Evolutionary conservation across 352 stramenopile genomes (phyloP), one percentile per base, ranked within the genome.

Genomic region (Globisporangium ultimum): DNA sequence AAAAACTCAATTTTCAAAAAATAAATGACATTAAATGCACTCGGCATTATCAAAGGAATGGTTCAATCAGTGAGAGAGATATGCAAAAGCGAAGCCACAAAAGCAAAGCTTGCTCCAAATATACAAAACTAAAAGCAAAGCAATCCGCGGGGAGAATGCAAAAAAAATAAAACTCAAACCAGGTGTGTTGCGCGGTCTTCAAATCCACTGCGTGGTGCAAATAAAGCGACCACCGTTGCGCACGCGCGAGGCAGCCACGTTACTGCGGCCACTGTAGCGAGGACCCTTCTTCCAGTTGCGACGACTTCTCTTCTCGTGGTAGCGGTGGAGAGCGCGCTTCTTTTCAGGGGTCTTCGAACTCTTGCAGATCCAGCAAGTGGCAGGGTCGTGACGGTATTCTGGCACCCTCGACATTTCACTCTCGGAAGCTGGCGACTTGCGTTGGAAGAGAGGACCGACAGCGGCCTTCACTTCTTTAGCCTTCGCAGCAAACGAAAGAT

Each of bases 361-460:
- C 76, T 93, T 92, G 80, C 85, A 94, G 59, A 94, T 90, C 85
- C 85, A 94, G 80, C 85, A 94, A 56, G 77, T 86, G 58, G 73
- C 67, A 14, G 83, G 63, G 67, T 93, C 74, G 66, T 94, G 85
- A 22, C 73, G 60, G 70, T 91, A 92, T 58, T 71, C 68, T 2
- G 68, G 50, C 34, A 72, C 43, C 34, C 18, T 50, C 48, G 28
- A 43, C 70, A 86, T 93, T 48, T 71, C 67, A 41, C 74, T 70
- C 68, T 74, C 66, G 11, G 56, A 58, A 71, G 77, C 85, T 3
- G 79, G 75, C 38, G 76, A 90, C 63, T 84, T 68, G 21, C 62
- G 68, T 20, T 59, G 45, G 9, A 47, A 22, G 20, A 32, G 24
- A 52, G 53, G 42, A 47, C 42, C 53, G 15, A 63, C 41, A 36